Base-by-base conservation (phyloP, 2,329 filamentous ascomycete genomes). In the Fonsecaea erecta region DNA sequence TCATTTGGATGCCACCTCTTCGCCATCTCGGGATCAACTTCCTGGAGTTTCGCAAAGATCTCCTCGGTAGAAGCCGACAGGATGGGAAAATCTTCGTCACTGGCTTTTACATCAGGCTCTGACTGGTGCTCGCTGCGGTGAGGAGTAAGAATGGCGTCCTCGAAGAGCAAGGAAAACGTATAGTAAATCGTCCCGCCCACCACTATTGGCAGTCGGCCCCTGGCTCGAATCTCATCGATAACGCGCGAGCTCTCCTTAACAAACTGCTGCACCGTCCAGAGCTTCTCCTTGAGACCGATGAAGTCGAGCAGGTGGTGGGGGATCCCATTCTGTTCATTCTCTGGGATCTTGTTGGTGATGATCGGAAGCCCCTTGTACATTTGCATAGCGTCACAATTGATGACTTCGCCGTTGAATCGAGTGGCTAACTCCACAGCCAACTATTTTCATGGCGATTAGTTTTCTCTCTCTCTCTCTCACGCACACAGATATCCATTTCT, bases 361-460 rank as follows among this genome's bases (percentile, higher is more conserved):
- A 98, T 89, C 4, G 95, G 93, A 51, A 99, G 81, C 2, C 95
- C 95, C 60, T 86, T 85, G 77, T 99, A 99, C 79, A 99, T 88
- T 76, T 99, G 95, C 93, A 99, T 97, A 43, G 95, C 95, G 82
- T 99, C 95, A 53, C 92, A 92, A 75, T 99, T 99, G 79, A 99
- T 93, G 59, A 99, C 86, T 77, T 99, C 95, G 74, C 96, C 95
- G 77, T 95, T 89, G 78, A 93, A 93, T 24, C 85, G 86, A 48
- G 84, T 84, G 0, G 96, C 95, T 58, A 99, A 80, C 68, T 97
- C 92, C 46, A 99, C 90, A 8, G 95, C 95, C 70, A 97, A 85
- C 93, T 97, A 72, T 71, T 2, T 24, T 69, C 75, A 67, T 65
- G 74, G 60, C 62, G 55, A 70, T 79, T 70, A 76, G 73, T 53